These are phyloP conservation scores for Phytophthora foliorum DNA, from an alignment of 352 stramenopile genomes.

Conservation along the genomic window DNA sequence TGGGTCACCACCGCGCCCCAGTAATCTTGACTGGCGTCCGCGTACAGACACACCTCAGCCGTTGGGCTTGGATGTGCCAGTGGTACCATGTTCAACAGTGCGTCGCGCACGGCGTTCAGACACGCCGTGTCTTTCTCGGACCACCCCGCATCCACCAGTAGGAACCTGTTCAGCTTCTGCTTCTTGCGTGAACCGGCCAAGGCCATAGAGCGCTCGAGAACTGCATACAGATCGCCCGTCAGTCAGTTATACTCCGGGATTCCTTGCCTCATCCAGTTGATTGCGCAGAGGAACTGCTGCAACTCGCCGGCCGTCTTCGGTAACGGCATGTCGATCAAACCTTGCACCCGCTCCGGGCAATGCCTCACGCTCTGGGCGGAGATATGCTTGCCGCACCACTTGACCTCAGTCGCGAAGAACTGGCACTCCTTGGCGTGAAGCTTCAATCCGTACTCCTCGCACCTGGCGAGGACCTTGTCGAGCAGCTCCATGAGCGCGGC, in stretches of 20 bases:
- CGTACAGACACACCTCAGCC: conserved; percentile 8
- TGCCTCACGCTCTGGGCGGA: conserved; percentile 26
- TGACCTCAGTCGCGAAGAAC: not conserved
- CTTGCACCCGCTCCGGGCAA: conserved; percentile 24
- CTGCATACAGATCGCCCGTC: not conserved
- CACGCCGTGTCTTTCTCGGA: no score
- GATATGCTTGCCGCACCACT: conserved; percentile 21
- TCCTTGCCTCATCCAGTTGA: conserved; percentile 37
- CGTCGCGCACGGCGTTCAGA: no score
- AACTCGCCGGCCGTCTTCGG: conserved; percentile 29
- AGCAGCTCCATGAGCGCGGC: not conserved
- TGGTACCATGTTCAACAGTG: no score
- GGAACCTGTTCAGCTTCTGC: not conserved
- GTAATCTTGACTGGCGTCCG: no score
- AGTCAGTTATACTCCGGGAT: not conserved
- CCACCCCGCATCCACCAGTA: no score
- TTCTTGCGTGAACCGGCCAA: not conserved
- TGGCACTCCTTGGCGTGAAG: conserved; percentile 1
- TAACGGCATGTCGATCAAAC: conserved; percentile 23
- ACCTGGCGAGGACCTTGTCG: not conserved
- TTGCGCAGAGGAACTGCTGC: conserved; percentile 48
- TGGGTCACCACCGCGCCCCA: no score
- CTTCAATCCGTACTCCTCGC: not conserved
- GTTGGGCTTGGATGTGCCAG: not conserved
- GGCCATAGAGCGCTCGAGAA: not conserved